phyloP scores from a whole-genome alignment of 805 yeast species.

The Myxozyma nipponensis region DNA sequence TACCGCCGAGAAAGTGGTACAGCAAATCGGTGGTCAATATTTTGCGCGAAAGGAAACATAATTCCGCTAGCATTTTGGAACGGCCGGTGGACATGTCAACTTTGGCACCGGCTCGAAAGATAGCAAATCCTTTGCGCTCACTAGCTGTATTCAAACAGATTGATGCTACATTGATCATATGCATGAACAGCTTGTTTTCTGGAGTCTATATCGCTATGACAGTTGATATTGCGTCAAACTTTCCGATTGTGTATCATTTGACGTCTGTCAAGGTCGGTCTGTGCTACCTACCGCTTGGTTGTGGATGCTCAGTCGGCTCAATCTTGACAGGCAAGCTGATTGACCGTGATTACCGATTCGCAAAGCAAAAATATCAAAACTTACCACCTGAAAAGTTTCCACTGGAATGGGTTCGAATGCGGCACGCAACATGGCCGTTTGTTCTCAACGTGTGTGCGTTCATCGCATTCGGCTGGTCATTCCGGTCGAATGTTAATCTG shows the following conservation, averaged over 20 bases:
- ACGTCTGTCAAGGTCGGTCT: conserved; percentile 59
- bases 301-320: conserved; percentile 63
- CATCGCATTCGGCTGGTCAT: conserved; percentile 27
- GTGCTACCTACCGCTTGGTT: conserved; percentile 73
- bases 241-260: conserved; percentile 50
- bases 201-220: conserved; percentile 1
- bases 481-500: conserved; percentile 9
- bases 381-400: conserved; percentile 20
- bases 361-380: neutral
- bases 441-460: conserved; percentile 3
- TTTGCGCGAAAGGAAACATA: neutral
- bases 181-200: conserved; percentile 1
- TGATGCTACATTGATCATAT: conserved; percentile 7
- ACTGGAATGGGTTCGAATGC: conserved; percentile 22
- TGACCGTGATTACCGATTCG: conserved; percentile 17
- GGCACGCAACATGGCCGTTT: neutral
- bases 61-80: neutral
- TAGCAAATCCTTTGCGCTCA: conserved; percentile 3
- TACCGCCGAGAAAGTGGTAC: conserved; percentile 43
- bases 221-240: conserved; percentile 45
- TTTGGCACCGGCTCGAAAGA: neutral
- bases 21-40: conserved; percentile 1
- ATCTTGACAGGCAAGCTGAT: conserved; percentile 53
- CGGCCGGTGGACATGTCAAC: neutral
- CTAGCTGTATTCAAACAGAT: conserved; percentile 1